A percentile compares a stretch with the other conserved stretches of the same genome.
Conservation (phyloP, 164 flowering plant species). For the Vitis vinifera region ASM3070453v1 NC_081806.1:6276001-6276500, state of each 20-base stretch:
- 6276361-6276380: conserved; percentile 21
- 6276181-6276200: conserved; percentile 7
- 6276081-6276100: conserved; percentile 5
- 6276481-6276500: no score
- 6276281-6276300: conserved; percentile 7
- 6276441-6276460: not conserved
- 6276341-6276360: conserved; percentile 8
- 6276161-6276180: conserved; percentile 27
- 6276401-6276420: not conserved
- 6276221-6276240: conserved; percentile 2
- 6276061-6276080: not conserved
- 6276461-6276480: no score
- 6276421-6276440: not conserved
- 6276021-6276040: no score
- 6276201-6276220: conserved; percentile 17
- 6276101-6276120: no score
- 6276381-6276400: not conserved
- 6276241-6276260: conserved; percentile 5
- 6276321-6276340: not conserved
- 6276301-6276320: no score
- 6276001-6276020: no score
- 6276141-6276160: conserved; percentile 30
- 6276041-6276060: no score
- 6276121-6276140: conserved; percentile 2
- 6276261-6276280: conserved; percentile 1